Evolutionary conservation across 805 yeast genomes (phyloP).

Genomic region (Starmerella cellae): DNA sequence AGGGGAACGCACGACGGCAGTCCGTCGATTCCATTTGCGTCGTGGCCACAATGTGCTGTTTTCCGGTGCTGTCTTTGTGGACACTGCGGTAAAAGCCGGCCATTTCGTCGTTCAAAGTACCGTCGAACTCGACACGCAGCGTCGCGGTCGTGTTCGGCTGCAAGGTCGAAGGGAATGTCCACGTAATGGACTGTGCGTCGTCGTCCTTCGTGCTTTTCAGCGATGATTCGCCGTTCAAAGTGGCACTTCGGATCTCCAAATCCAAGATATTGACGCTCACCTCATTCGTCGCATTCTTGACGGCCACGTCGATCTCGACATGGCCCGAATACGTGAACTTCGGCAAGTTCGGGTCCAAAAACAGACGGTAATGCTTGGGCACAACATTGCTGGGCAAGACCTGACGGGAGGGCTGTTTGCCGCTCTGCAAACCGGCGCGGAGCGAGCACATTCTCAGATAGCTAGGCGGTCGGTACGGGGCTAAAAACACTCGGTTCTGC

Average conservation of each 20-base stretch:
- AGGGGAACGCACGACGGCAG: conserved; percentile 67
- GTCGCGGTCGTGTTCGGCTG: conserved; percentile 38
- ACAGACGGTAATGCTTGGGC: conserved; percentile 63
- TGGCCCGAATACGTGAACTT: conserved; percentile 29
- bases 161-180: conserved; percentile 38
- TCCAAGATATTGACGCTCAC: conserved; percentile 51
- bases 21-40: conserved; percentile 69
- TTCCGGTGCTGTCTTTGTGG: conserved; percentile 40
- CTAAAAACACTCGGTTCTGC: background rate
- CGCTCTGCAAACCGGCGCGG: conserved; percentile 12
- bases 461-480: background rate
- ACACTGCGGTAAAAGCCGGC: conserved; percentile 62
- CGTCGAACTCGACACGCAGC: conserved; percentile 41
- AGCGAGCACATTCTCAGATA: conserved; percentile 17
- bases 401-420: conserved; percentile 23
- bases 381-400: conserved; percentile 51
- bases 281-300: conserved; percentile 32
- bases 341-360: conserved; percentile 46
- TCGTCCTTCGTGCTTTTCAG: conserved; percentile 29
- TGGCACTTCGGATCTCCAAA: conserved; percentile 37
- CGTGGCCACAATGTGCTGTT: conserved; percentile 45
- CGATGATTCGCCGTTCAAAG: conserved; percentile 24
- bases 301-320: conserved; percentile 35
- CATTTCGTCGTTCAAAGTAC: conserved; percentile 52
- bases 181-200: conserved; percentile 50